These are phyloP conservation scores for Ottelia alismoides DNA, from an alignment of 106 monocot genomes.

Conservation along the genomic window DNA sequence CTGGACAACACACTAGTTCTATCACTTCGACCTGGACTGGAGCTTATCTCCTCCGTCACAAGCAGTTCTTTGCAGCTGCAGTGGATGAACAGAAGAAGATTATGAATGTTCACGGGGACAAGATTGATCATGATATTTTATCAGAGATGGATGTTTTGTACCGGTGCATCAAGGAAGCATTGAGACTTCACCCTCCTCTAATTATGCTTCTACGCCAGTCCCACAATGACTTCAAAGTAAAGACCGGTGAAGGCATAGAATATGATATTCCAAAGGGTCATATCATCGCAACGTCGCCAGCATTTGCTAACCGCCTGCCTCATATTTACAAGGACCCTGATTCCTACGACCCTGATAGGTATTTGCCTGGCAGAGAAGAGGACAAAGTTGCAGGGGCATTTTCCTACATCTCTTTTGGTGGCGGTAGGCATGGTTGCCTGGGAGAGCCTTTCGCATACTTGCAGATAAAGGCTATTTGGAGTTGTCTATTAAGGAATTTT, in stretches of 20 bases:
- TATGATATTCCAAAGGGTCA: slow-evolving; percentile 86
- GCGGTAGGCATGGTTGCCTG: slow-evolving; percentile 90
- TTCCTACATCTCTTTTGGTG: slow-evolving; percentile 91
- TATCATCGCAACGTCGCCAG: slow-evolving; percentile 80
- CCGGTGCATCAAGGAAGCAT: slow-evolving; percentile 92
- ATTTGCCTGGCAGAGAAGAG: slow-evolving; percentile 67
- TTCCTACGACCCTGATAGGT: slow-evolving; percentile 66
- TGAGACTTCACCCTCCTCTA: slow-evolving; percentile 86
- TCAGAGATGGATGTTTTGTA: slow-evolving; percentile 91
- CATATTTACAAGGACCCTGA: slow-evolving; percentile 83
- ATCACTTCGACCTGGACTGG: slow-evolving; percentile 99
- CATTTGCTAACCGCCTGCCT: slow-evolving; percentile 87
- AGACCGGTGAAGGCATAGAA: slow-evolving; percentile 64
- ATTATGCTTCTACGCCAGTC: slow-evolving; percentile 90
- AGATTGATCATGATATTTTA: slow-evolving; percentile 78
- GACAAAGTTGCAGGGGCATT: slow-evolving; percentile 87
- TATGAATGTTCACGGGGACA: slow-evolving; percentile 50
- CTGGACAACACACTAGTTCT: slow-evolving; percentile 97
- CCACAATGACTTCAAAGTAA: slow-evolving; percentile 77
- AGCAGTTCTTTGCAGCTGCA: slow-evolving; percentile 31
- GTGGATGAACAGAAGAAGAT: slow-evolving; percentile 77
- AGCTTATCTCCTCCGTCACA: slow-evolving; percentile 56
- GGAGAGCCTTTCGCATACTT: slow-evolving; percentile 94
- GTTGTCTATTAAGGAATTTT: slow-evolving; percentile 48
- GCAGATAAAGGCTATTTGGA: slow-evolving; percentile 99